These are phyloP conservation scores for Colletotrichum lentis DNA, from an alignment of 2,329 filamentous ascomycete species.

Conservation along the genomic window DNA sequence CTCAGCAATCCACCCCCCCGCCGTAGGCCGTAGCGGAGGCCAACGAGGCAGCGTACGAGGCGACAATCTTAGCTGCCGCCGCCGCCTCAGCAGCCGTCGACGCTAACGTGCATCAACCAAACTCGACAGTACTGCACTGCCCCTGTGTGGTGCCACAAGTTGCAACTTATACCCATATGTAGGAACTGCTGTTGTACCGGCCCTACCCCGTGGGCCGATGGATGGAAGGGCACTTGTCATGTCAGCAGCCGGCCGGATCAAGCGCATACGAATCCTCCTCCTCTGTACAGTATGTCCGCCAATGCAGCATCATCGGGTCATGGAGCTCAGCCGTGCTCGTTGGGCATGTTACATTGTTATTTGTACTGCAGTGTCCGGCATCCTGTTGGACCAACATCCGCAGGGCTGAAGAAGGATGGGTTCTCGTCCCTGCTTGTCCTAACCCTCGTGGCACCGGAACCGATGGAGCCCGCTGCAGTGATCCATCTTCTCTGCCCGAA, in stretches of 20 bases:
- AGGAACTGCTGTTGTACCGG: constrained; percentile 23
- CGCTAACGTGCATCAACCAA: constrained; percentile 20
- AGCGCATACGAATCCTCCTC: not conserved
- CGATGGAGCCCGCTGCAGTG: constrained; percentile 4
- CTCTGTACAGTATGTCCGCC: too few species aligned
- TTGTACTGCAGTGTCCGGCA: not conserved
- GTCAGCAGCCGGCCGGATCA: constrained; percentile 25
- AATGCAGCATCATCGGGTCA: not conserved
- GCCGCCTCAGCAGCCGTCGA: constrained; percentile 3
- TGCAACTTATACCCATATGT: too few species aligned
- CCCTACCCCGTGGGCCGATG: constrained; percentile 12
- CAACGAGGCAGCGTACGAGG: not conserved
- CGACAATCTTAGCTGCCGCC: constrained; percentile 4
- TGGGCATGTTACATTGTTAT: constrained; percentile 14
- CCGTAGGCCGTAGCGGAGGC: constrained; percentile 2
- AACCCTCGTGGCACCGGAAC: constrained; percentile 11
- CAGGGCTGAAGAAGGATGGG: constrained; percentile 23
- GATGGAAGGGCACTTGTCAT: constrained; percentile 7
- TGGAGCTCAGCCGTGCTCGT: not conserved
- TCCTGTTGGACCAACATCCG: not conserved
- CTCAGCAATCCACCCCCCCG: not conserved
- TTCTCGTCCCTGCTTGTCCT: not conserved
- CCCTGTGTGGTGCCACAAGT: constrained; percentile 17
- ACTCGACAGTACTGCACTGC: constrained; percentile 7
- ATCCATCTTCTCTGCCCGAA: not conserved